These are phyloP conservation scores for Metschnikowia koreensis DNA, from an alignment of 805 yeast genomes.

Conservation along the genomic window DNA sequence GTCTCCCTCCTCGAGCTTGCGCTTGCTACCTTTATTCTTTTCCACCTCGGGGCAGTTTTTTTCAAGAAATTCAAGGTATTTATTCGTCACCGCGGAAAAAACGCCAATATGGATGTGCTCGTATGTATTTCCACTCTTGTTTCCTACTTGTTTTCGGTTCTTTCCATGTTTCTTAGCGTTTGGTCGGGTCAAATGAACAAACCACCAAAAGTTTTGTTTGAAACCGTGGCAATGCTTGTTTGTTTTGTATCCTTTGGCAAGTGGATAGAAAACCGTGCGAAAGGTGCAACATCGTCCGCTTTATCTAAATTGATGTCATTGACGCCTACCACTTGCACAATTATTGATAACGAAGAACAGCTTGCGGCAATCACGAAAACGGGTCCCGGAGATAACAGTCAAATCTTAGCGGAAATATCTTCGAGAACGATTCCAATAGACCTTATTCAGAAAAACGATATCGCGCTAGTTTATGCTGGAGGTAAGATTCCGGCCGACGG, in stretches of 20 bases:
- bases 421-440: constrained; percentile 65
- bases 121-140: constrained; percentile 79
- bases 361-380: constrained; percentile 16
- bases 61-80: constrained; percentile 64
- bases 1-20: constrained; percentile 61
- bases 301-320: constrained; percentile 75
- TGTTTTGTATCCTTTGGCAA: constrained; percentile 86
- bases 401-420: constrained; percentile 25
- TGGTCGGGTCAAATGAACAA: constrained; percentile 35
- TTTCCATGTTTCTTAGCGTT: constrained; percentile 54
- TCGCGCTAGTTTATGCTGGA: constrained; percentile 80
- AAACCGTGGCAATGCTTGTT: constrained; percentile 81
- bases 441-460: constrained; percentile 72
- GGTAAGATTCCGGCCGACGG: constrained; percentile 93
- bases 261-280: constrained; percentile 86
- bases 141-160: constrained; percentile 71
- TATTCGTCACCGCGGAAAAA: constrained; percentile 53
- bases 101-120: constrained; percentile 87
- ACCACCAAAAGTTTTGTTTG: constrained; percentile 76
- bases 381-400: constrained; percentile 6
- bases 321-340: constrained; percentile 73
- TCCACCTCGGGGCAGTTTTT: constrained; percentile 65
- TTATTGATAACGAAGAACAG: constrained; percentile 45
- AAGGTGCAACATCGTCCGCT: constrained; percentile 90
- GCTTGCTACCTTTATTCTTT: constrained; percentile 59